Conservation (phyloP, 805 yeast genomes). For the Sporopachydermia lactativora region DNA sequence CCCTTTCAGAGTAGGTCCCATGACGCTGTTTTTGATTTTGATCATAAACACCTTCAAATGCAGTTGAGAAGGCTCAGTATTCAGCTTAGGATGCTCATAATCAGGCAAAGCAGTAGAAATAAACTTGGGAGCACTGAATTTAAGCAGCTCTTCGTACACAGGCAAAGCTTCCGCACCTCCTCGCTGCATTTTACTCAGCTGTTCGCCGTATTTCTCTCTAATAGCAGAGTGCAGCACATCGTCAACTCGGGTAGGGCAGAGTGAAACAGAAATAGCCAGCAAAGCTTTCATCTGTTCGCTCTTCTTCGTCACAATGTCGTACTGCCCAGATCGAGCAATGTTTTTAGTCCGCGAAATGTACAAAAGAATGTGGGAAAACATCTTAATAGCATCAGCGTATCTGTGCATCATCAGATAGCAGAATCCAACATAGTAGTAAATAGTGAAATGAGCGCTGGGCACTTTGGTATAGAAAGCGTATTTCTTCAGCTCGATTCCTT, state of each 20-base stretch:
- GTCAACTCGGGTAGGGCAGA: constrained; percentile 33
- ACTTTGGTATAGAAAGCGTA: constrained; percentile 32
- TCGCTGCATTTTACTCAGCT: constrained; percentile 26
- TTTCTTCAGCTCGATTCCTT: constrained; percentile 31
- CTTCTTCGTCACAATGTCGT: constrained; percentile 31
- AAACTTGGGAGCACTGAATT: constrained; percentile 34
- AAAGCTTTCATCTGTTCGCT: constrained; percentile 38
- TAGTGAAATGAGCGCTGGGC: constrained; percentile 35
- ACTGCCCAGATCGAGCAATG: constrained; percentile 28
- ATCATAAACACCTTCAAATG: constrained; percentile 31
- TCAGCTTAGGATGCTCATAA: constrained; percentile 16
- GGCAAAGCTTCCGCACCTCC: constrained; percentile 28
- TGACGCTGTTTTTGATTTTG: constrained; percentile 23
- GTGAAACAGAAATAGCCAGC: constrained; percentile 29
- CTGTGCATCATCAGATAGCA: constrained; percentile 36
- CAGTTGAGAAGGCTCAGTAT: constrained; percentile 26
- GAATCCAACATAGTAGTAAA: constrained; percentile 37
- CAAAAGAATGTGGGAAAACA: constrained; percentile 31
- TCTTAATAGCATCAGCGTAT: constrained; percentile 35
- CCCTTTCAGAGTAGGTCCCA: constrained; percentile 27
- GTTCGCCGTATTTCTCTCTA: constrained; percentile 33
- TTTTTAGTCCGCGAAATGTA: constrained; percentile 32
- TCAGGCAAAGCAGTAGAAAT: constrained; percentile 27
- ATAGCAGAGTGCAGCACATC: constrained; percentile 29
- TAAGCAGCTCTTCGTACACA: constrained; percentile 31